Conservation (phyloP, 345 rosid species). For the Salix udensis region DNA sequence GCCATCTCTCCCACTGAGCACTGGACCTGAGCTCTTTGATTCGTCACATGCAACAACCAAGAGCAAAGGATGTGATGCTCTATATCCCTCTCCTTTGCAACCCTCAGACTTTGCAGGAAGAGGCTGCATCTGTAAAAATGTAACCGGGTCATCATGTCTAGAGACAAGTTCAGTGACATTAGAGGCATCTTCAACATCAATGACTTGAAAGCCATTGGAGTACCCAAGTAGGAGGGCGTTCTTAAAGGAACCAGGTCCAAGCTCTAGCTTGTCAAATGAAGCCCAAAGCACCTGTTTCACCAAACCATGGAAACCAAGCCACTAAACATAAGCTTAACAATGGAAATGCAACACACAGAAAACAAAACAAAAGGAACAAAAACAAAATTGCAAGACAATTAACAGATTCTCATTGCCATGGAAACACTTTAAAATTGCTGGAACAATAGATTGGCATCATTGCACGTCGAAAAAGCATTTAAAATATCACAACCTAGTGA, state of each 20-base stretch:
- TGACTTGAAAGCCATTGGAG: slow-evolving; percentile 88
- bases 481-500: not conserved
- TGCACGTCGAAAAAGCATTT: not conserved
- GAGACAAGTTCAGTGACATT: slow-evolving; percentile 77
- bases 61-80: slow-evolving; percentile 86
- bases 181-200: slow-evolving; percentile 79
- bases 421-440: not conserved
- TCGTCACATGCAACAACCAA: slow-evolving; percentile 89
- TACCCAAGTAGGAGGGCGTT: slow-evolving; percentile 83
- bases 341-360: not conserved
- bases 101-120: slow-evolving; percentile 65
- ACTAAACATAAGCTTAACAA: not conserved
- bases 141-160: slow-evolving; percentile 79
- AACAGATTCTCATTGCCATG: not conserved
- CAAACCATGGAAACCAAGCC: slow-evolving; percentile 16
- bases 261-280: slow-evolving; percentile 72
- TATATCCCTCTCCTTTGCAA: slow-evolving; percentile 55
- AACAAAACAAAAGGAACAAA: not conserved
- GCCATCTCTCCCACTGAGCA: slow-evolving; percentile 57
- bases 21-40: slow-evolving; percentile 40
- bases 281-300: slow-evolving; percentile 78
- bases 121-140: slow-evolving; percentile 83
- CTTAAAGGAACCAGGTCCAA: slow-evolving; percentile 52
- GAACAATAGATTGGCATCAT: not conserved
- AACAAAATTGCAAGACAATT: not conserved